These are phyloP conservation scores for Pseudopithomyces chartarum DNA, from an alignment of 2,329 filamentous ascomycete species.

Conservation along the genomic window DNA sequence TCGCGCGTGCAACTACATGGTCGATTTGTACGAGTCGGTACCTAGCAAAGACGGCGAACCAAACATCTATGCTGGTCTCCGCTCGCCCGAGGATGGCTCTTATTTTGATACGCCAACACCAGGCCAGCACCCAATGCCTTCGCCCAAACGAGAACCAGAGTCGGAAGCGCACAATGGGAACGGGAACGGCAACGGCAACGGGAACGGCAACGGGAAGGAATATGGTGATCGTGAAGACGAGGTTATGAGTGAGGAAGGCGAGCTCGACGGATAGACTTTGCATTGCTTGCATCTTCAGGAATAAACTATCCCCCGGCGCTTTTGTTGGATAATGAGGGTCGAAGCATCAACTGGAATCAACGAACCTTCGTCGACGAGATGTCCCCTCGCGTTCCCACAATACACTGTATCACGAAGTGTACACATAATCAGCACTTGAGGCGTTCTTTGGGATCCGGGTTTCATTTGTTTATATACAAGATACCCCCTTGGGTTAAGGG, in stretches of 20 bases:
- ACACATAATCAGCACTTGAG: background rate
- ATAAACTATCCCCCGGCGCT: background rate
- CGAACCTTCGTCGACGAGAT: too few relatives aligned
- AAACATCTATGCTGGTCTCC: slow-evolving; percentile 54
- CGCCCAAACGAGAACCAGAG: background rate
- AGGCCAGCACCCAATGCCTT: slow-evolving; percentile 12
- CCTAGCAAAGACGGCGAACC: slow-evolving; percentile 47
- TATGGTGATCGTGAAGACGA: slow-evolving; percentile 23
- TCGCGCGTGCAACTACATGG: slow-evolving; percentile 76
- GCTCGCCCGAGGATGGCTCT: slow-evolving; percentile 44
- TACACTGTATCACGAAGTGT: background rate
- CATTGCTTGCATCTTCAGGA: background rate
- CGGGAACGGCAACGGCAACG: background rate
- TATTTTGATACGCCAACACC: slow-evolving; percentile 37
- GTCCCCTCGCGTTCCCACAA: background rate
- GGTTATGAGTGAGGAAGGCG: slow-evolving; percentile 52
- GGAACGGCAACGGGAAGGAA: slow-evolving; percentile 9
- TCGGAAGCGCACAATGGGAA: background rate
- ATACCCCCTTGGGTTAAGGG: slow-evolving; percentile 19
- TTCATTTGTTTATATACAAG: slow-evolving; percentile 1
- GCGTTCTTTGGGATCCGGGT: background rate
- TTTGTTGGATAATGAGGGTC: background rate
- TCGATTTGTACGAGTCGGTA: slow-evolving; percentile 55
- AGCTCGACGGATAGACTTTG: slow-evolving; percentile 49
- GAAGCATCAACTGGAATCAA: background rate